phyloP scores from a whole-genome alignment of 805 yeast species.

The Candida pini region DNA sequence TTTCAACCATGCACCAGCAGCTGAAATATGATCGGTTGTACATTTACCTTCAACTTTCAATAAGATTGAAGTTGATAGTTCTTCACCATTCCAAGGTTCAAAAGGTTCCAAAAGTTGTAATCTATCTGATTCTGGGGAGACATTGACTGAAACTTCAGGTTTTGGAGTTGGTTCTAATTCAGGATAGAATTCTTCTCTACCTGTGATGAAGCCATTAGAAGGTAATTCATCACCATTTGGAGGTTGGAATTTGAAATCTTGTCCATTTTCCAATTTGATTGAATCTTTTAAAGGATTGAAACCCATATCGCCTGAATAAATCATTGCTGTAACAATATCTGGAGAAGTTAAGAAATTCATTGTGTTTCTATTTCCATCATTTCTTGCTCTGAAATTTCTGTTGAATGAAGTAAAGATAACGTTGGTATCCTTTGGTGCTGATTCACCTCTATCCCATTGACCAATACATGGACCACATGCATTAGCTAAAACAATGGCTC shows the following conservation, averaged over 20 bases:
- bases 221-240: slow-evolving; percentile 93
- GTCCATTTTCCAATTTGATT: slow-evolving; percentile 82
- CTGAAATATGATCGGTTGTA: slow-evolving; percentile 97
- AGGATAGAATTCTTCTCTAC: slow-evolving; percentile 57
- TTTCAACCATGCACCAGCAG: slow-evolving; percentile 98
- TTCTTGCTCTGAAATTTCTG: slow-evolving; percentile 97
- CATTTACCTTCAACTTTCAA: slow-evolving; percentile 96
- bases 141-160: slow-evolving; percentile 44
- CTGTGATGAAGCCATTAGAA: slow-evolving; percentile 80
- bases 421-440: slow-evolving; percentile 89
- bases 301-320: slow-evolving; percentile 92
- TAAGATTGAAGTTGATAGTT: slow-evolving; percentile 67
- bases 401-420: slow-evolving; percentile 96
- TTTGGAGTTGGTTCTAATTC: slow-evolving; percentile 50
- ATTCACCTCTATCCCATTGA: slow-evolving; percentile 92
- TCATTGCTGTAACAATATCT: slow-evolving; percentile 92
- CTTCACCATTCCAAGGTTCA: slow-evolving; percentile 80
- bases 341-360: slow-evolving; percentile 97
- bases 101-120: slow-evolving; percentile 89
- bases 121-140: slow-evolving; percentile 86
- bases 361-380: slow-evolving; percentile 96
- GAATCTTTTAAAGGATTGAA: slow-evolving; percentile 94
- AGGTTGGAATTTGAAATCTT: slow-evolving; percentile 80
- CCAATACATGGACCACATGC: slow-evolving; percentile 99
- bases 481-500: slow-evolving; percentile 92